A percentile compares a stretch with the other conserved stretches of the same genome.
phyloP scores from a whole-genome alignment of 805 yeast genomes.

The Saccharomycopsis sp. region DNA sequence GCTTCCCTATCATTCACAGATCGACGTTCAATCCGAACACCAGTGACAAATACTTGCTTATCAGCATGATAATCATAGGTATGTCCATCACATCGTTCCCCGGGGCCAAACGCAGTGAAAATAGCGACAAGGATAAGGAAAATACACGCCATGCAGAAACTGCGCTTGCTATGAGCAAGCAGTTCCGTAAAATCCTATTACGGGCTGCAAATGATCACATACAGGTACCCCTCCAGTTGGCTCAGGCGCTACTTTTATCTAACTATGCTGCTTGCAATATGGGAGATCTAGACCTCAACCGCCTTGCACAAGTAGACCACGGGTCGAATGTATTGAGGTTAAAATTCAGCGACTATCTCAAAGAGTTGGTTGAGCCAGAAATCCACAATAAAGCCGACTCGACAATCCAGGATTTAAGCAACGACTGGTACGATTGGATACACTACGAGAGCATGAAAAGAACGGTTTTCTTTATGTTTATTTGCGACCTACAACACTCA shows the following conservation, averaged over 20 bases:
- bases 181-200: conserved; percentile 6
- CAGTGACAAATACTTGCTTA: conserved; percentile 9
- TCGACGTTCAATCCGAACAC: conserved; percentile 18
- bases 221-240: conserved; percentile 6
- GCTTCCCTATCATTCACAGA: conserved; percentile 17
- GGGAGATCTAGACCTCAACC: conserved; percentile 13
- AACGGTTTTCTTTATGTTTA: conserved; percentile 35
- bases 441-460: conserved; percentile 39
- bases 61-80: conserved; percentile 17
- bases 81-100: conserved; percentile 2
- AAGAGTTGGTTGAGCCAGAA: conserved; percentile 11
- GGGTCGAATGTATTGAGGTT: conserved; percentile 16
- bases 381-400: conserved; percentile 1
- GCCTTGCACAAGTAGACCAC: conserved; percentile 17
- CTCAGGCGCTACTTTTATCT: conserved; percentile 12
- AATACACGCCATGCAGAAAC: background rate
- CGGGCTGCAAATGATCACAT: conserved; percentile 7
- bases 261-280: conserved; percentile 15
- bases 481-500: conserved; percentile 36
- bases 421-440: conserved; percentile 41
- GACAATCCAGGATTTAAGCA: conserved; percentile 3
- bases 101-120: background rate
- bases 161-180: conserved; percentile 6
- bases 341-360: conserved; percentile 11
- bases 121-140: conserved; percentile 6